Evolutionary conservation across 2,329 filamentous ascomycete genomes (phyloP).

Genomic region (Trichophyton equinum): DNA sequence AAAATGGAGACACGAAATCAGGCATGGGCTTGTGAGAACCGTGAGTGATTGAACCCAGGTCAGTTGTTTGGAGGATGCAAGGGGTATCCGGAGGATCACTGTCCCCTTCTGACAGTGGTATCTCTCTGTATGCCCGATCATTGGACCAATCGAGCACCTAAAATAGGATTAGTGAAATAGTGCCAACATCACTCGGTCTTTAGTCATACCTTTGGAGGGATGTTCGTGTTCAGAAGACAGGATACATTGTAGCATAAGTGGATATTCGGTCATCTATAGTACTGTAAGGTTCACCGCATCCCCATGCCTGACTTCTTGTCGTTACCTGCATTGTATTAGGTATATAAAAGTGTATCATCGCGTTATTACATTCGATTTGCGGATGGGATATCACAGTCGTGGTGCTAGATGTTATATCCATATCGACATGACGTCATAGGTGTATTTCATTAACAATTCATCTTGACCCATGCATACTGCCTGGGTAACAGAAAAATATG

Average conservation of each 20-base stretch:
- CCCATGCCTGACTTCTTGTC: neutral
- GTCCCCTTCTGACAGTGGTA: neutral
- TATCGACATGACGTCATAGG: no score
- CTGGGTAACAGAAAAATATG: no score
- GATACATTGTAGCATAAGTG: neutral
- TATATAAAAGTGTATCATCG: no score
- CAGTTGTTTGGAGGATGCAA: neutral
- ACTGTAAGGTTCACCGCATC: neutral
- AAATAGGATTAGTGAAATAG: neutral
- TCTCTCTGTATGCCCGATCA: neutral
- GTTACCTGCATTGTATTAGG: neutral
- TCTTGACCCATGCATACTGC: no score
- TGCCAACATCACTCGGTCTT: neutral
- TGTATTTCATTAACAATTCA: no score
- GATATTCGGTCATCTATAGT: neutral
- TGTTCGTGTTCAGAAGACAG: neutral
- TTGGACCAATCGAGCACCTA: neutral
- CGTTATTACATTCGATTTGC: no score
- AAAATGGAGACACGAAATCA: neutral
- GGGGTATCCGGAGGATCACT: neutral
- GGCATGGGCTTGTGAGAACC: neutral
- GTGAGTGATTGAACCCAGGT: neutral
- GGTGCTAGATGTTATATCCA: no score
- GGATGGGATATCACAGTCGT: no score
- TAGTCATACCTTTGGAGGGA: conserved; percentile 12